Evolutionary conservation across 768 basidiomycete species (phyloP).

Genomic region (Boletus sp.): DNA sequence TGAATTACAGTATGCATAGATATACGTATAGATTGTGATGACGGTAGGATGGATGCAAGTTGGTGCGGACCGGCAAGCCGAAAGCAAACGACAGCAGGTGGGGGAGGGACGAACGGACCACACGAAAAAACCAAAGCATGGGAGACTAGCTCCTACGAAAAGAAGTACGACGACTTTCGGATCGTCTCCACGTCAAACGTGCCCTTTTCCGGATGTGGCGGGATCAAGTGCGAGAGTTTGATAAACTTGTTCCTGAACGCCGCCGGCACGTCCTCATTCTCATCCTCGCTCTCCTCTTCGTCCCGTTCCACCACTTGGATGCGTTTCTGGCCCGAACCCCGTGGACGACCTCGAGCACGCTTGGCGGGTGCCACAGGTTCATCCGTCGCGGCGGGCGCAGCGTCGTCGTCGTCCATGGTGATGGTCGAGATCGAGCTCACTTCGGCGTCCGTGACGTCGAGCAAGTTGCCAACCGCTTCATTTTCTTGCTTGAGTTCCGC

Average conservation of each 20-base stretch:
- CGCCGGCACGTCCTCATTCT: conserved; percentile 22
- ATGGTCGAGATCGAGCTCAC: conserved; percentile 31
- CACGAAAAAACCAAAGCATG: background rate
- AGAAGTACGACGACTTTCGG: conserved; percentile 86
- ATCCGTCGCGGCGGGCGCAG: background rate
- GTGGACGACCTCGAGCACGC: conserved; percentile 19
- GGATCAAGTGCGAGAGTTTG: conserved; percentile 68
- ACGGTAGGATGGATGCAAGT: background rate
- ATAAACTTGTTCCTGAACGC: conserved; percentile 60
- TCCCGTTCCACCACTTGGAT: conserved; percentile 10
- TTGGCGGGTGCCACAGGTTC: background rate
- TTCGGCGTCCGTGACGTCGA: conserved; percentile 39
- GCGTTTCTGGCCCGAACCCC: conserved; percentile 17
- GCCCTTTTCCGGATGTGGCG: conserved; percentile 81
- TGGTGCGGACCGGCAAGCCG: background rate
- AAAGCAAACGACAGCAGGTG: background rate
- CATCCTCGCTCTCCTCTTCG: conserved; percentile 6
- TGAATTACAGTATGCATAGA: conserved; percentile 20
- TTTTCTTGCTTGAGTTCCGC: conserved; percentile 15
- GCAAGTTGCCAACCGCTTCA: conserved; percentile 30
- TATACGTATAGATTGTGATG: background rate
- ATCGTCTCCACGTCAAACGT: conserved; percentile 80
- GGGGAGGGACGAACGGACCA: background rate
- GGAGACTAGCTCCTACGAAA: conserved; percentile 53
- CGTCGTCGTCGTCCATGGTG: conserved; percentile 3